phyloP scores from a whole-genome alignment of 2,329 filamentous ascomycete genomes.

The Cercospora canescens region DNA sequence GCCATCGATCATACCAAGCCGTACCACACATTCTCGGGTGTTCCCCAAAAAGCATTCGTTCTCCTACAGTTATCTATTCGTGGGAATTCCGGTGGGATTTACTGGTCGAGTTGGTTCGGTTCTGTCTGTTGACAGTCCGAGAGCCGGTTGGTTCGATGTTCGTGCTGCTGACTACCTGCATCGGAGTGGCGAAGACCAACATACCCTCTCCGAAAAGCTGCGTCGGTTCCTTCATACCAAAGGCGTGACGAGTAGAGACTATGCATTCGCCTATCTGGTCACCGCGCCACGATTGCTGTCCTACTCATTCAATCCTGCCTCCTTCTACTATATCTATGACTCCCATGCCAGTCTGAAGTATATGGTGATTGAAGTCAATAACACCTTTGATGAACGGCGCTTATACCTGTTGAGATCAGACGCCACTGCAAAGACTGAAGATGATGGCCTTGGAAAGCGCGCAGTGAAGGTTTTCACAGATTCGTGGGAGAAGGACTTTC shows the following conservation, averaged over 20 bases:
- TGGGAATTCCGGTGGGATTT: constrained; percentile 67
- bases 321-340: constrained; percentile 77
- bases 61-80: constrained; percentile 68
- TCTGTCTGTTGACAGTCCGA: constrained; percentile 49
- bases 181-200: constrained; percentile 48
- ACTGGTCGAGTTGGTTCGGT: constrained; percentile 57
- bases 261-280: constrained; percentile 68
- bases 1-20: constrained; percentile 63
- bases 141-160: constrained; percentile 59
- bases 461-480: constrained; percentile 45
- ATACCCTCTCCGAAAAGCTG: constrained; percentile 60
- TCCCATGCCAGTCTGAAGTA: constrained; percentile 57
- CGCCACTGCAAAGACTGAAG: background rate
- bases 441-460: background rate
- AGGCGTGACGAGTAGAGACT: constrained; percentile 59
- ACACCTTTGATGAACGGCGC: constrained; percentile 71
- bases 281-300: constrained; percentile 69
- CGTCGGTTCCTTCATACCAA: constrained; percentile 57
- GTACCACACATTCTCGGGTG: constrained; percentile 65
- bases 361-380: constrained; percentile 74
- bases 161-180: constrained; percentile 62
- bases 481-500: constrained; percentile 69
- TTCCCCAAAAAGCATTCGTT: constrained; percentile 70
- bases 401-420: constrained; percentile 62
- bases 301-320: constrained; percentile 74